These are phyloP conservation scores for Brachypodium distachyon DNA, from an alignment of 202 grass and related monocot genomes.

Conservation along the genomic window DNA sequence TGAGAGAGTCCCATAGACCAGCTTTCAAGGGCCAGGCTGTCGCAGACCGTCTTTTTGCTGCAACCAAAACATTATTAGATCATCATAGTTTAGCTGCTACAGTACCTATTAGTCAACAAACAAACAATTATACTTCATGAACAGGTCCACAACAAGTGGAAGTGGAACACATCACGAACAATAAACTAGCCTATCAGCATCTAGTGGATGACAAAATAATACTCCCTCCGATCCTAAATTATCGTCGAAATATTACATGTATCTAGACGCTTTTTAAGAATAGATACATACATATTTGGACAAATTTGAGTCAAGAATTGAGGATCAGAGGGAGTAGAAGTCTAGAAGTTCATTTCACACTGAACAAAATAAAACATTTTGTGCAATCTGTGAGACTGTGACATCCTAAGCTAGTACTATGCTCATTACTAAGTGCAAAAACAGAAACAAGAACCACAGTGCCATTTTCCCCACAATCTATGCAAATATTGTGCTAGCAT, in stretches of 20 bases:
- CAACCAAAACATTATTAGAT: background rate
- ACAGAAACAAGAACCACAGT: background rate
- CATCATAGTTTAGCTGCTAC: background rate
- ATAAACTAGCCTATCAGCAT: background rate
- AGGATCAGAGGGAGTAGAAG: no score
- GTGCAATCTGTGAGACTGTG: background rate
- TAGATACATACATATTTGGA: no score
- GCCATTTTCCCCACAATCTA: background rate
- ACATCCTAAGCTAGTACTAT: background rate
- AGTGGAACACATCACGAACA: background rate
- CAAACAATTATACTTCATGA: background rate
- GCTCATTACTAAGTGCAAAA: background rate
- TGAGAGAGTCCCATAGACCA: conserved; percentile 92
- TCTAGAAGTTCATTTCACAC: background rate
- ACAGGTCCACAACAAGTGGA: background rate
- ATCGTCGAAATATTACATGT: no score
- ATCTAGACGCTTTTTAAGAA: no score
- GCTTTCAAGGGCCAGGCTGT: conserved; percentile 61
- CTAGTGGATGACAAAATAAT: background rate
- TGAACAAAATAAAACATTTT: background rate
- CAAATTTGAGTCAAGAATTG: no score
- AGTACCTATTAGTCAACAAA: background rate
- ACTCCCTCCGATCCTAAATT: no score
- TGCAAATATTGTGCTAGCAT: background rate
- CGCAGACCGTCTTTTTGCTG: conserved; percentile 26